Percentiles rank a stretch among this genome's conserved stretches.
These are phyloP conservation scores for Candida taoyuanica DNA, from an alignment of 805 yeast genomes.

Conservation along the genomic window DNA sequence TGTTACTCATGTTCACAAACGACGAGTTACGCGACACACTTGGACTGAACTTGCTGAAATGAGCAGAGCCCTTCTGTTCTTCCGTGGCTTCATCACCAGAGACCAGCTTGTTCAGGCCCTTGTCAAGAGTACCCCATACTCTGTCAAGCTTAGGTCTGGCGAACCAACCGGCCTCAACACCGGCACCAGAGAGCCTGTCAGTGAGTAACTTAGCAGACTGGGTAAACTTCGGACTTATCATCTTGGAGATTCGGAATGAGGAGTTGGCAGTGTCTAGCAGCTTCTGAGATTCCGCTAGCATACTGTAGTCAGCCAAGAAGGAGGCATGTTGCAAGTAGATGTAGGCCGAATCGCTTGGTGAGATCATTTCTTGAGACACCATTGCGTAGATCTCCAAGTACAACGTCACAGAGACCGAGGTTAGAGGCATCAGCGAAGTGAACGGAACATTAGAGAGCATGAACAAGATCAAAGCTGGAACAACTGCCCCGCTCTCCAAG, in stretches of 20 bases:
- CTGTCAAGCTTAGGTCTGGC: conserved; percentile 72
- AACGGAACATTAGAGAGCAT: conserved; percentile 45
- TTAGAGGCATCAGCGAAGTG: conserved; percentile 21
- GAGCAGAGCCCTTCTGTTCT: conserved; percentile 38
- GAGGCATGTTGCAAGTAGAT: conserved; percentile 66
- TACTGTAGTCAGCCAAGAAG: conserved; percentile 64
- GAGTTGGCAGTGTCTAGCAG: conserved; percentile 51
- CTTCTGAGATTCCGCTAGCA: conserved; percentile 51
- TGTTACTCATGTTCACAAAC: conserved; percentile 17
- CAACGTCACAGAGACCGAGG: conserved; percentile 27
- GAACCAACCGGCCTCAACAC: conserved; percentile 63
- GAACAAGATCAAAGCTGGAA: conserved; percentile 42
- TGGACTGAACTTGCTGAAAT: conserved; percentile 70
- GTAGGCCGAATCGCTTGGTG: conserved; percentile 43
- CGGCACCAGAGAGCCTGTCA: conserved; percentile 44
- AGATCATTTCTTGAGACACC: conserved; percentile 22
- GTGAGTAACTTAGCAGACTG: conserved; percentile 35
- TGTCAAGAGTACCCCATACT: conserved; percentile 86
- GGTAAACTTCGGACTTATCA: conserved; percentile 31
- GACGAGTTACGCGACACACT: conserved; percentile 52
- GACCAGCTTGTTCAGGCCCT: conserved; percentile 70
- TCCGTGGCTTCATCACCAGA: conserved; percentile 71
- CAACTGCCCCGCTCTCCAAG: conserved; percentile 26
- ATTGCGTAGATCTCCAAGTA: conserved; percentile 27
- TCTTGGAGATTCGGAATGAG: conserved; percentile 35